phyloP scores from a whole-genome alignment of 2,329 filamentous ascomycete species.

The Ascochyta pisi region DNA sequence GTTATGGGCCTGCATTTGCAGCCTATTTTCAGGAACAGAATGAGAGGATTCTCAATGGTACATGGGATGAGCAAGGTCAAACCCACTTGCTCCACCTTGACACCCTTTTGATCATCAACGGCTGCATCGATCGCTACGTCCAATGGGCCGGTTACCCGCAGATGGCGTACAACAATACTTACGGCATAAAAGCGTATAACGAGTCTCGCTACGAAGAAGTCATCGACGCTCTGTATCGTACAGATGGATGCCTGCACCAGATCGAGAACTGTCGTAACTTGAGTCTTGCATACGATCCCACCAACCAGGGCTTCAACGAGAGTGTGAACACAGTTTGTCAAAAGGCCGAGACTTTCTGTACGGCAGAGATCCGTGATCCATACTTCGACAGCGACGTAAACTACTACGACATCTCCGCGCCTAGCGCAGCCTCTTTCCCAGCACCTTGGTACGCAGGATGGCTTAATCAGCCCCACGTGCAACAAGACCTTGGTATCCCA shows the following conservation, averaged over 20 bases:
- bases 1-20: conserved; percentile 62
- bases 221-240: conserved; percentile 53
- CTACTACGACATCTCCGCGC: conserved; percentile 65
- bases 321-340: conserved; percentile 52
- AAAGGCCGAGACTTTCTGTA: conserved; percentile 56
- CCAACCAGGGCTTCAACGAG: conserved; percentile 50
- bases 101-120: conserved; percentile 64
- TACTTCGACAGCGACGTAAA: conserved; percentile 57
- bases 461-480: conserved; percentile 64
- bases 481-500: conserved; percentile 62
- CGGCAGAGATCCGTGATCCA: conserved; percentile 52
- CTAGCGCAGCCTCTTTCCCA: conserved; percentile 51
- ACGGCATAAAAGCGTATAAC: conserved; percentile 61
- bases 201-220: conserved; percentile 56
- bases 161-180: conserved; percentile 66
- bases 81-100: conserved; percentile 53
- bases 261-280: conserved; percentile 60
- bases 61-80: conserved; percentile 35
- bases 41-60: conserved; percentile 50
- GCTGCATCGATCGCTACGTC: conserved; percentile 60
- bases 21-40: conserved; percentile 63
- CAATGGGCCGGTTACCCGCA: conserved; percentile 57
- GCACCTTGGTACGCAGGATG: conserved; percentile 60
- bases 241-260: conserved; percentile 62
- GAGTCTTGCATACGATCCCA: conserved; percentile 57